Evolutionary conservation across 2,329 filamentous ascomycete species (phyloP).

Genomic region (Pseudocercospora fijiensis): DNA sequence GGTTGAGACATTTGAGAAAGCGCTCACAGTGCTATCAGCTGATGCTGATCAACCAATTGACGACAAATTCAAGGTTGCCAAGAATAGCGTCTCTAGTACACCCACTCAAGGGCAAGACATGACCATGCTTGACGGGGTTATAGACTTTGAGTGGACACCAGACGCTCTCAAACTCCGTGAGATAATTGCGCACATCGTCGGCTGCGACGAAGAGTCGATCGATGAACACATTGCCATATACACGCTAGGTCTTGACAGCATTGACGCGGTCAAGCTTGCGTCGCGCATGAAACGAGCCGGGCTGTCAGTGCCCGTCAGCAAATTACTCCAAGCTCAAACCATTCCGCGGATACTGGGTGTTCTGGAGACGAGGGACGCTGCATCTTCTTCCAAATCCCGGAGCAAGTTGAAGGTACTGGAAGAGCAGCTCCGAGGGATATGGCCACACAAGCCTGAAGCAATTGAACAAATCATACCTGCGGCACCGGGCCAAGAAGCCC

Average conservation of each 20-base stretch:
- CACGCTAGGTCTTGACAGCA: slow-evolving; percentile 84
- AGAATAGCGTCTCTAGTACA: slow-evolving; percentile 1
- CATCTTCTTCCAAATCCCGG: background rate
- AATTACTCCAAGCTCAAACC: slow-evolving; percentile 71
- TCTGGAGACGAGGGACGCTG: slow-evolving; percentile 2
- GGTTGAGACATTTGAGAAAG: slow-evolving; percentile 13
- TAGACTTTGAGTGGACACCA: slow-evolving; percentile 59
- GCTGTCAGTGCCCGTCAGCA: slow-evolving; percentile 66
- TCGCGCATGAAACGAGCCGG: slow-evolving; percentile 64
- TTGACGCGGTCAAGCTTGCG: slow-evolving; percentile 83
- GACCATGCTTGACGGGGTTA: slow-evolving; percentile 26
- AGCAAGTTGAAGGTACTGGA: slow-evolving; percentile 20
- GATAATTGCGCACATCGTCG: slow-evolving; percentile 64
- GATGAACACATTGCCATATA: slow-evolving; percentile 65
- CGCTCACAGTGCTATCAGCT: slow-evolving; percentile 15
- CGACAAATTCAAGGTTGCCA: slow-evolving; percentile 13
- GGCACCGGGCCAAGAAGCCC: slow-evolving; percentile 82
- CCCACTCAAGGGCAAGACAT: slow-evolving; percentile 3
- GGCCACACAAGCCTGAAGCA: slow-evolving; percentile 25
- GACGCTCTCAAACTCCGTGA: slow-evolving; percentile 55
- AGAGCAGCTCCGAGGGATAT: slow-evolving; percentile 13
- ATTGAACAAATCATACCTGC: slow-evolving; percentile 66
- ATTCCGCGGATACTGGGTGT: slow-evolving; percentile 59
- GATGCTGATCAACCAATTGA: slow-evolving; percentile 15
- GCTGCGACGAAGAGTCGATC: slow-evolving; percentile 53